Conservation (phyloP, 2,329 filamentous ascomycete species). For the Colletotrichum tofieldiae region DNA sequence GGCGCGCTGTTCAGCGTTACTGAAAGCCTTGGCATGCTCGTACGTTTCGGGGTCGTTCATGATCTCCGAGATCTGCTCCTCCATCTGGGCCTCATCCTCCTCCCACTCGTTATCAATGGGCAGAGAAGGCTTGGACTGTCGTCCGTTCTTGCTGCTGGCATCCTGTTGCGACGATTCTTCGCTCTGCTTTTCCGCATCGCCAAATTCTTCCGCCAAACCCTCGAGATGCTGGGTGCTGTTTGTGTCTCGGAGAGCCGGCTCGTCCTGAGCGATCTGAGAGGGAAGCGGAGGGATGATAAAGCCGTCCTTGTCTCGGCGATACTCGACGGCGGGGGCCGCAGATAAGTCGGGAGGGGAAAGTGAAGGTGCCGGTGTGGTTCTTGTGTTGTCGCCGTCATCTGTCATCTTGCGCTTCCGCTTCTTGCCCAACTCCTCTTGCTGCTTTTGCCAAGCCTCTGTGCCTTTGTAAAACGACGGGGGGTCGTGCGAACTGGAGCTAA, state of each 20-base stretch:
- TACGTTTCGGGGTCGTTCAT: conserved; percentile 74
- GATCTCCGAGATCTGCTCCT: conserved; percentile 79
- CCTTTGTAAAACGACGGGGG: conserved; percentile 87
- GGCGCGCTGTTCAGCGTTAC: conserved; percentile 70
- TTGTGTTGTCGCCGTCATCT: conserved; percentile 51
- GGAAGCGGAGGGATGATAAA: conserved; percentile 43
- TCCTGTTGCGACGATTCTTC: conserved; percentile 21
- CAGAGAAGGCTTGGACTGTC: conserved; percentile 59
- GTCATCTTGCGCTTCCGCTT: conserved; percentile 63
- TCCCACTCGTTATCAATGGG: conserved; percentile 76
- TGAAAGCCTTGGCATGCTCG: conserved; percentile 71
- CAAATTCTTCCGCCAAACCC: conserved; percentile 40
- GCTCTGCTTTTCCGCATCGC: conserved; percentile 23
- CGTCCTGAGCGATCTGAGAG: conserved; percentile 35
- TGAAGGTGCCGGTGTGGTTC: conserved; percentile 36
- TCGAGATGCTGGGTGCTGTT: conserved; percentile 39
- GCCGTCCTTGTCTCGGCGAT: conserved; percentile 44
- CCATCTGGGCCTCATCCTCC: conserved; percentile 75
- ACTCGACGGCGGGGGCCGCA: conserved; percentile 46
- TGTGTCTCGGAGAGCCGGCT: conserved; percentile 36
- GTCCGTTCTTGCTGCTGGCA: conserved; percentile 4
- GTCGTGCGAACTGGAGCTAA: conserved; percentile 74
- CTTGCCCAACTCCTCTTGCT: conserved; percentile 63
- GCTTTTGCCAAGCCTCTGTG: conserved; percentile 71
- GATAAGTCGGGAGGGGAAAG: conserved; percentile 44